Conservation (phyloP, 345 rosid genomes). For the Laguncularia racemosa region DNA sequence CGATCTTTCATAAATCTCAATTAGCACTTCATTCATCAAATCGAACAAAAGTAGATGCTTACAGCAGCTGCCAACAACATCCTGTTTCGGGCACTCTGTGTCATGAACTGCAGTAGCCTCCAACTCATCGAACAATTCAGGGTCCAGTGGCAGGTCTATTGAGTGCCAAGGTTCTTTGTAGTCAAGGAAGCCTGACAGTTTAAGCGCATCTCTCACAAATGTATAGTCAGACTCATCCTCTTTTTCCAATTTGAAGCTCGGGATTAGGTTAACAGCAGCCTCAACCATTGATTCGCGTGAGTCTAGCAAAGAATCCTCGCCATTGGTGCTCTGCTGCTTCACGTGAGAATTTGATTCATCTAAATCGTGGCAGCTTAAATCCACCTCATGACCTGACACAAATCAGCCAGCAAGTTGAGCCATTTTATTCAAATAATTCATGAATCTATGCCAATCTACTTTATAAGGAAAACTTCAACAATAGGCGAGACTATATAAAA, state of each 20-base stretch:
- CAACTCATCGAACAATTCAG: slow-evolving; percentile 41
- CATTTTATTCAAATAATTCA: too few relatives aligned
- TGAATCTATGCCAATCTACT: too few relatives aligned
- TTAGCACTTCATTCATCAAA: slow-evolving; percentile 48
- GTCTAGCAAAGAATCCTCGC: slow-evolving; percentile 2
- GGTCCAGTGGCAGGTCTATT: slow-evolving; percentile 60
- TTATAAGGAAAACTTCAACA: too few relatives aligned
- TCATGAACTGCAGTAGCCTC: slow-evolving; percentile 28
- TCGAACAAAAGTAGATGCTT: slow-evolving; percentile 56
- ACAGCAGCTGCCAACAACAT: slow-evolving; percentile 8
- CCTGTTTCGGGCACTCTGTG: slow-evolving; percentile 17
- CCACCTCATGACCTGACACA: too few relatives aligned
- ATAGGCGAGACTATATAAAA: too few relatives aligned
- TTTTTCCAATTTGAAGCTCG: slow-evolving; percentile 12
- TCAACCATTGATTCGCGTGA: slow-evolving; percentile 3
- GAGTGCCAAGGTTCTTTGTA: slow-evolving; percentile 44
- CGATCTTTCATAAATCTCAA: slow-evolving; percentile 34
- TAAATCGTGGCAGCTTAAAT: too few relatives aligned
- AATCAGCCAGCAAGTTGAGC: too few relatives aligned
- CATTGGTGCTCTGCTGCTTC: slow-evolving; percentile 5
- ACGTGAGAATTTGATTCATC: slow-evolving; percentile 14
- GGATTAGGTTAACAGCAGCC: slow-evolving; percentile 7
- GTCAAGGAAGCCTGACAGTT: slow-evolving; percentile 54
- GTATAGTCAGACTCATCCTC: slow-evolving; percentile 32
- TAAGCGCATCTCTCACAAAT: slow-evolving; percentile 46